phyloP scores from a whole-genome alignment of 176 grass and related monocot genomes.

The Triticum aestivum region DNA sequence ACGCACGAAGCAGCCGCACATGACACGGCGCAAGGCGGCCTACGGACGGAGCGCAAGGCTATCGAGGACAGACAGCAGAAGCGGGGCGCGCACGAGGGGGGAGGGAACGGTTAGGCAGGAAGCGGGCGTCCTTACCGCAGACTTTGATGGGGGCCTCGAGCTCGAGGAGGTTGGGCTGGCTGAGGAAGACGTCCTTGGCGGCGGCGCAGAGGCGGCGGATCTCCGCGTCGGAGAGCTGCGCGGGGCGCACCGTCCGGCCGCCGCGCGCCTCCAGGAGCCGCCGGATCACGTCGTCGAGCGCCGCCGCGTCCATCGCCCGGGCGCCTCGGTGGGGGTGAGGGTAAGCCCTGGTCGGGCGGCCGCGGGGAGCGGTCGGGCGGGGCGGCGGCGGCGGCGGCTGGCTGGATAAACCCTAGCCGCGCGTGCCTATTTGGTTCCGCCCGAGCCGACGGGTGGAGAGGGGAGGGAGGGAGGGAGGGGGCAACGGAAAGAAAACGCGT shows the following conservation, averaged over 20 bases:
- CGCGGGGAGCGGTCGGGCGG: background rate
- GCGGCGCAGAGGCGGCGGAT: slow-evolving; percentile 72
- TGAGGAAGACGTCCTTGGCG: slow-evolving; percentile 79
- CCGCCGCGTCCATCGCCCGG: slow-evolving; percentile 49
- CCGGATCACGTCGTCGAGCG: slow-evolving; percentile 68
- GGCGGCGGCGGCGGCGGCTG: background rate
- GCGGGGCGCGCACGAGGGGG: background rate
- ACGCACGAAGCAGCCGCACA: background rate
- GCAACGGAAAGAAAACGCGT: background rate
- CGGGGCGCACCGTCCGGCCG: slow-evolving; percentile 55
- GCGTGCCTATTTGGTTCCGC: background rate
- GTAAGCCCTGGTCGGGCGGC: slow-evolving; percentile 22
- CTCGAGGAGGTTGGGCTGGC: slow-evolving; percentile 83
- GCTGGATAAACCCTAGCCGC: slow-evolving; percentile 28
- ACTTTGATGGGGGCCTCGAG: slow-evolving; percentile 95
- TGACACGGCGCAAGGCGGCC: background rate
- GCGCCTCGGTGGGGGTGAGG: background rate
- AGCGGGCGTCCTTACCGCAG: slow-evolving; percentile 46
- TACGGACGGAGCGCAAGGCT: background rate
- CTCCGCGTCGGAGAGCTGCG: slow-evolving; percentile 71
- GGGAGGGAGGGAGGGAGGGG: background rate
- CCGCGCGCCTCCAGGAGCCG: slow-evolving; percentile 66
- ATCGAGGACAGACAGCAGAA: background rate
- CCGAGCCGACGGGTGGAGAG: slow-evolving; percentile 14
- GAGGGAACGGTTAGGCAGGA: background rate